A percentile compares a stretch with the other conserved stretches of the same genome.
phyloP scores from a whole-genome alignment of 805 yeast species.

The Hanseniaspora mollemarum region DNA sequence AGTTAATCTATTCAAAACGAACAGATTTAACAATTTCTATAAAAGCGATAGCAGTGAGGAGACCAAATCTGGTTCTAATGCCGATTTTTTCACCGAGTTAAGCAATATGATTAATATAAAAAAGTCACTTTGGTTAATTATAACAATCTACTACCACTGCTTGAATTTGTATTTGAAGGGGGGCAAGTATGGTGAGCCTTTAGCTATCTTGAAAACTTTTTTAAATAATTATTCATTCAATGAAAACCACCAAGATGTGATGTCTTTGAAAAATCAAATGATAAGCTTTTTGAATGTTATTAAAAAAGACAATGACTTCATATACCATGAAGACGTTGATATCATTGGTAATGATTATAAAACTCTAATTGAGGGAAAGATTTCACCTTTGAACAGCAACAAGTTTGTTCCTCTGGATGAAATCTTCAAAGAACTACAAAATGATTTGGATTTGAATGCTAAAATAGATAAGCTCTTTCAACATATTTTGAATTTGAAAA shows the following conservation, averaged over 20 bases:
- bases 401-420: background rate
- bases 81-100: background rate
- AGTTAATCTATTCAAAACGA: background rate
- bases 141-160: constrained; percentile 35
- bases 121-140: constrained; percentile 6
- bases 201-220: constrained; percentile 51
- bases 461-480: constrained; percentile 49
- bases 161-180: constrained; percentile 53
- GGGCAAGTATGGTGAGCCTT: constrained; percentile 62
- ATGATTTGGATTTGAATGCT: constrained; percentile 31
- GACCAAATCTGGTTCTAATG: background rate
- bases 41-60: background rate
- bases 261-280: constrained; percentile 26
- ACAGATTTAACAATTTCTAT: constrained; percentile 6
- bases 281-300: constrained; percentile 34
- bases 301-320: constrained; percentile 77
- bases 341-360: constrained; percentile 59
- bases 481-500: constrained; percentile 71
- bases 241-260: constrained; percentile 29
- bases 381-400: constrained; percentile 28
- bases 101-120: background rate
- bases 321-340: constrained; percentile 68
- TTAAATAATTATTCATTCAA: constrained; percentile 25
- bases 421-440: constrained; percentile 16
- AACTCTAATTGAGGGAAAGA: constrained; percentile 30